A percentile compares a stretch with the other conserved stretches of the same genome.
Evolutionary conservation across 2,329 filamentous ascomycete species (phyloP).

Genomic region (Hansfordia pulvinata): DNA sequence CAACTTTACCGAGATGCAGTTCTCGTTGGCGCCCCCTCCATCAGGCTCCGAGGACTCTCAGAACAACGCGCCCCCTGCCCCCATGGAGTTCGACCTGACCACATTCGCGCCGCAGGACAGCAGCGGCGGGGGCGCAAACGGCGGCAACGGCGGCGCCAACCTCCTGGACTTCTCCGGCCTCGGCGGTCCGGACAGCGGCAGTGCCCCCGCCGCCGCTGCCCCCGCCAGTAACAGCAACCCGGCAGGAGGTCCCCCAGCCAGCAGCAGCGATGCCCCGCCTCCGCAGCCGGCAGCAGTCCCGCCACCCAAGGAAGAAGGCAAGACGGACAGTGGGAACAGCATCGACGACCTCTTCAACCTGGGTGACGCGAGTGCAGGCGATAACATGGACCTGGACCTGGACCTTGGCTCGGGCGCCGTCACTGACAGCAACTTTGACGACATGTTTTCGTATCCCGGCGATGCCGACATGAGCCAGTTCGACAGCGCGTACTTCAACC

Average conservation of each 20-base stretch:
- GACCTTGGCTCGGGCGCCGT: constrained; percentile 21
- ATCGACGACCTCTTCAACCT: constrained; percentile 35
- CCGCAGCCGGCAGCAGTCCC: no score
- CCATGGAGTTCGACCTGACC: constrained; percentile 30
- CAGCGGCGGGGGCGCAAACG: no score
- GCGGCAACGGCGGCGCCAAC: not conserved
- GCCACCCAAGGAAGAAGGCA: no score
- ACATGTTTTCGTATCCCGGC: constrained; percentile 31
- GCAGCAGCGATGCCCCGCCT: constrained; percentile 4
- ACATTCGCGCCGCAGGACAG: constrained; percentile 22
- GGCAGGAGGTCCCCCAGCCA: no score
- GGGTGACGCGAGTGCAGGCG: constrained; percentile 19
- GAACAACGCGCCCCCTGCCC: constrained; percentile 13
- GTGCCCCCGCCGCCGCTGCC: no score
- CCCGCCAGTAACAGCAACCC: no score
- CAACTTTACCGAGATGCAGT: constrained; percentile 43
- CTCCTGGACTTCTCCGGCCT: no score
- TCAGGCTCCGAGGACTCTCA: no score
- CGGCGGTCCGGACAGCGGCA: no score
- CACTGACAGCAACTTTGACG: constrained; percentile 32
- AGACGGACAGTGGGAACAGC: constrained; percentile 10
- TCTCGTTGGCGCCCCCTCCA: constrained; percentile 32
- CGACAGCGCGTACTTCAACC: constrained; percentile 31
- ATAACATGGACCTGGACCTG: constrained; percentile 25
- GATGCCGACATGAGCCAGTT: constrained; percentile 31